Evolutionary conservation across 768 basidiomycete species (phyloP).

Genomic region (Chalciporus sphaerocephalus): DNA sequence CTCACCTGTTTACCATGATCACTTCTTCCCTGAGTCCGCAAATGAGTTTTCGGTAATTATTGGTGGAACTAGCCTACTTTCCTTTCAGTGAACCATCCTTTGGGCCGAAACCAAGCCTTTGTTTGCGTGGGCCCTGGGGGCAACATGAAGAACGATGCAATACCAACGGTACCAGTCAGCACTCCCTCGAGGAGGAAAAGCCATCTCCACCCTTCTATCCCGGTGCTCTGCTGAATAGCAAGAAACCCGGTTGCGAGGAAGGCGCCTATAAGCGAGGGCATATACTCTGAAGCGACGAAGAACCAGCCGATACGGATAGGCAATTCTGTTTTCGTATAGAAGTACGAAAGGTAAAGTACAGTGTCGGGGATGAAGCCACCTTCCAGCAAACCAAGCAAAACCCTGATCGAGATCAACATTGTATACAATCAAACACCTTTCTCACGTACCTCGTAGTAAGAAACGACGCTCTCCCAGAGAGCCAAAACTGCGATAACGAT

Average conservation of each 20-base stretch:
- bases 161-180: slow-evolving; percentile 46
- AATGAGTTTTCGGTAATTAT: too few relatives aligned
- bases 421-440: neutral
- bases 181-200: slow-evolving; percentile 31
- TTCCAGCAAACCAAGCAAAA: slow-evolving; percentile 55
- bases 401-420: too few relatives aligned
- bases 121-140: slow-evolving; percentile 58
- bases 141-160: slow-evolving; percentile 53
- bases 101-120: slow-evolving; percentile 49
- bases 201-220: slow-evolving; percentile 32
- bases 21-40: slow-evolving; percentile 53
- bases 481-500: slow-evolving; percentile 56
- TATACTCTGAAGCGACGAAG: slow-evolving; percentile 60
- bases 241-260: slow-evolving; percentile 65
- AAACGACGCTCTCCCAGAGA: slow-evolving; percentile 49
- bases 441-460: slow-evolving; percentile 44
- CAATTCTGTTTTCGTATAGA: slow-evolving; percentile 3
- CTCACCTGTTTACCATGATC: slow-evolving; percentile 49
- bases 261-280: slow-evolving; percentile 49
- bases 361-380: slow-evolving; percentile 62
- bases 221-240: slow-evolving; percentile 32
- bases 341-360: slow-evolving; percentile 1
- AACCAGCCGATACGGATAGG: slow-evolving; percentile 56
- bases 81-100: slow-evolving; percentile 57
- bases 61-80: too few relatives aligned